These are phyloP conservation scores for Hapsidospora chrysogenum DNA, from an alignment of 495 filamentous ascomycete genomes.

Conservation along the genomic window DNA sequence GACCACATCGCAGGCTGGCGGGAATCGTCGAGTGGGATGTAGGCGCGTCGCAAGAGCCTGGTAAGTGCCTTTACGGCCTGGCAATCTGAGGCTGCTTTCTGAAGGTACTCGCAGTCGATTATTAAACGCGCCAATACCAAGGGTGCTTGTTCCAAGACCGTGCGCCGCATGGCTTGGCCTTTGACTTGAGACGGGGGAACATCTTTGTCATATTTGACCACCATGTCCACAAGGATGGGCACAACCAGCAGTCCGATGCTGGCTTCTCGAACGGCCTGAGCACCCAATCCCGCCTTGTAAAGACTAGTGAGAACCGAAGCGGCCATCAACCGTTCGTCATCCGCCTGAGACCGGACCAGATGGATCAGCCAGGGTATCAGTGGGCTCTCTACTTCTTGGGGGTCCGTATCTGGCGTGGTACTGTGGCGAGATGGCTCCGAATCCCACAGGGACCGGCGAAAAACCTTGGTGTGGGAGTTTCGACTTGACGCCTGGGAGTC, in stretches of 20 bases:
- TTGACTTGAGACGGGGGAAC: constrained; percentile 16
- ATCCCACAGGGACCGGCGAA: constrained; percentile 2
- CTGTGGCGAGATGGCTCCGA: too few species aligned
- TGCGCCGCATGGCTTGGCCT: constrained; percentile 18
- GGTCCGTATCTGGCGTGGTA: constrained; percentile 11
- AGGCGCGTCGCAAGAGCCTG: constrained; percentile 55
- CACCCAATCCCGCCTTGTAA: constrained; percentile 49
- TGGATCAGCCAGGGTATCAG: constrained; percentile 72
- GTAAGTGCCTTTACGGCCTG: constrained; percentile 55
- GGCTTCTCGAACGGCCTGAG: constrained; percentile 39
- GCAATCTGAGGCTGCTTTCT: constrained; percentile 70
- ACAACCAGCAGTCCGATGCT: constrained; percentile 51
- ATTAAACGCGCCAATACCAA: constrained; percentile 62
- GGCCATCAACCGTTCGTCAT: constrained; percentile 58
- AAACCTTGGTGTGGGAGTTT: constrained; percentile 12
- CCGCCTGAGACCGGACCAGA: constrained; percentile 43
- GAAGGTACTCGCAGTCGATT: constrained; percentile 55
- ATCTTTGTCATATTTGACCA: constrained; percentile 39
- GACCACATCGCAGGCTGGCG: constrained; percentile 25
- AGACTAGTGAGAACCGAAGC: constrained; percentile 61
- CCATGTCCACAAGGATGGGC: constrained; percentile 53
- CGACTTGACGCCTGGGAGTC: constrained; percentile 6
- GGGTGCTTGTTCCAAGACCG: constrained; percentile 53
- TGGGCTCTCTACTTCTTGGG: constrained; percentile 58
- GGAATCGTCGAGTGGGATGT: constrained; percentile 28